Evolutionary conservation across 768 basidiomycete species (phyloP), one percentile per base, ranked within the genome.

Genomic region (Kwoniella heveanensis): DNA sequence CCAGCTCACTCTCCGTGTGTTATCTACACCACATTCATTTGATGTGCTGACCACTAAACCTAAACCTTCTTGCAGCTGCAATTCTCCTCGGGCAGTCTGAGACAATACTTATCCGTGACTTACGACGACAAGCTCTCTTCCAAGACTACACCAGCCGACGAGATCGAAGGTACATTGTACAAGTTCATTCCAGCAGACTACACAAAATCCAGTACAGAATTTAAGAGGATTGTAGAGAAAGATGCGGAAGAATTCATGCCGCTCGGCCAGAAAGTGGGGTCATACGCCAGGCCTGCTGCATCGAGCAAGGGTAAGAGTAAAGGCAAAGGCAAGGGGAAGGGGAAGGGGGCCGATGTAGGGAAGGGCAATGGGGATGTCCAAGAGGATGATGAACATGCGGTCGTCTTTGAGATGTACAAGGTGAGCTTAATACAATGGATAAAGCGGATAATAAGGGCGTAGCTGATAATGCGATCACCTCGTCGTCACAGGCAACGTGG

Each of bases 381-480:
- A 54, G 83, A 85, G 47, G 83, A 84, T 53, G 84, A 83, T 60
- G 83, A 86, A 60, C 86, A 86, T 62, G 83, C 83, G 10, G 81
- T 91, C n/a, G 87, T 86, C 54, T 96, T 85, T 76, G 94, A 96
- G 81, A 90, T 89, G 24, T 98, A 91, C 80, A 90, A 93, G 83
- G 94, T 91, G 78, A 78, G 90, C 39, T 46, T n/a, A n/a, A n/a
- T n/a, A n/a, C n/a, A n/a, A n/a, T n/a, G n/a, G n/a, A n/a, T n/a
- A n/a, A n/a, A n/a, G n/a, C n/a, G n/a, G n/a, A n/a, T n/a, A n/a
- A n/a, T n/a, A n/a, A n/a, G n/a, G n/a, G n/a, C n/a, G n/a, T n/a
- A n/a, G n/a, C n/a, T n/a, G n/a, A n/a, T n/a, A n/a, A n/a, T n/a
- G n/a, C n/a, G n/a, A n/a, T n/a, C n/a, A n/a, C n/a, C 9, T 26